phyloP scores from a whole-genome alignment of 1,284 basidiomycete genomes.

The Malassezia nana region DNA sequence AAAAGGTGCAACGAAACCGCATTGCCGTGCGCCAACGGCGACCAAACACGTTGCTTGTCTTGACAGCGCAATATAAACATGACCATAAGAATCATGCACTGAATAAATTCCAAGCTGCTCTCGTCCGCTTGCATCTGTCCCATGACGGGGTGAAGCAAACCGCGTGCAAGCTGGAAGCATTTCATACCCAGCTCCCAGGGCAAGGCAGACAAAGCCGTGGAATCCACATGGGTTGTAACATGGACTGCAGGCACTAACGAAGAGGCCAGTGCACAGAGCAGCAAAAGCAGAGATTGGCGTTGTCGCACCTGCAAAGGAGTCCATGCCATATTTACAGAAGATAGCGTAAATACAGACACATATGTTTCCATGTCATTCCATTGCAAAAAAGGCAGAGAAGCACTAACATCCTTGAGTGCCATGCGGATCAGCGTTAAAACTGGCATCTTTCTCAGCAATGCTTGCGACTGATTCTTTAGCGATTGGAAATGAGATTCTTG shows the following conservation, averaged over 20 bases:
- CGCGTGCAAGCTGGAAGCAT: conserved; percentile 12
- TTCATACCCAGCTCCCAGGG: conserved; percentile 13
- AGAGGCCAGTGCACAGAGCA: conserved; percentile 8
- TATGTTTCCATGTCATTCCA: conserved; percentile 4
- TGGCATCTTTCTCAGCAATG: neutral
- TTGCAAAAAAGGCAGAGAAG: conserved; percentile 13
- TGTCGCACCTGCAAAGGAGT: conserved; percentile 5
- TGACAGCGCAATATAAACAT: conserved; percentile 3
- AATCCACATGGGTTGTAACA: neutral
- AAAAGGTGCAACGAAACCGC: neutral
- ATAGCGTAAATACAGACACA: neutral
- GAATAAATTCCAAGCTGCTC: neutral
- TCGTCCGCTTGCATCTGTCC: neutral
- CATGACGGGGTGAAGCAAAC: conserved; percentile 1
- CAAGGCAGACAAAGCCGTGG: neutral
- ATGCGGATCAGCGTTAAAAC: neutral
- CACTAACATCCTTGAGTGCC: neutral
- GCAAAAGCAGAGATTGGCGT: conserved; percentile 3
- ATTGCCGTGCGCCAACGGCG: neutral
- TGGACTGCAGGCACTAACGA: conserved; percentile 2
- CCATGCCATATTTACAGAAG: neutral
- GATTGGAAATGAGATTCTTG: neutral
- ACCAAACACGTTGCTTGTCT: neutral
- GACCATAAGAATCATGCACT: conserved; percentile 11
- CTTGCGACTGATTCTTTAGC: neutral